Evolutionary conservation across 805 yeast species (phyloP).

Genomic region (Candida ascalaphidarum): DNA sequence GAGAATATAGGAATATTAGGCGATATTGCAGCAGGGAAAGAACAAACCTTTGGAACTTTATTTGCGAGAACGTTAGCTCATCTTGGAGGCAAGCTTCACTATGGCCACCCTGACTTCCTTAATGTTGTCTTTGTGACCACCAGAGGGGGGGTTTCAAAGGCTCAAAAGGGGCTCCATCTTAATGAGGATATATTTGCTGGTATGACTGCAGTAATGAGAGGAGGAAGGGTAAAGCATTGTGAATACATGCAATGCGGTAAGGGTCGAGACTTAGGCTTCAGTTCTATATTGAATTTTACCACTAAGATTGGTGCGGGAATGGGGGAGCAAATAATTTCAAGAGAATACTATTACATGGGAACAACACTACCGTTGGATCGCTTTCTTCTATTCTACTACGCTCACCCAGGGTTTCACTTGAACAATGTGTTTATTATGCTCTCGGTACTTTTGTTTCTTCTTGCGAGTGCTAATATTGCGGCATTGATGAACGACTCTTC

Average conservation of each 20-base stretch:
- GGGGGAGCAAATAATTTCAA: constrained; percentile 81
- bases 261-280: constrained; percentile 80
- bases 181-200: constrained; percentile 87
- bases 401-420: constrained; percentile 81
- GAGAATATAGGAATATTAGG: constrained; percentile 78
- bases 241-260: constrained; percentile 83
- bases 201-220: constrained; percentile 68
- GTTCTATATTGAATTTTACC: constrained; percentile 72
- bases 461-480: constrained; percentile 55
- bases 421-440: constrained; percentile 68
- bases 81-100: constrained; percentile 76
- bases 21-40: constrained; percentile 84
- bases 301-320: constrained; percentile 85
- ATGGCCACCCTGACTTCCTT: constrained; percentile 82
- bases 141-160: constrained; percentile 81
- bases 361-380: constrained; percentile 72
- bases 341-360: constrained; percentile 74
- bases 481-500: constrained; percentile 54
- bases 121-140: constrained; percentile 73
- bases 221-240: constrained; percentile 79
- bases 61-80: constrained; percentile 78
- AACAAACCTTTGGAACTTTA: constrained; percentile 79
- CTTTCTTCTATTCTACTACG: constrained; percentile 72
- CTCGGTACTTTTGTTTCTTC: constrained; percentile 46
- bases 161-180: constrained; percentile 74